Base-by-base conservation (phyloP, 306 rosid genomes). In the Cicer judaicum region DNA sequence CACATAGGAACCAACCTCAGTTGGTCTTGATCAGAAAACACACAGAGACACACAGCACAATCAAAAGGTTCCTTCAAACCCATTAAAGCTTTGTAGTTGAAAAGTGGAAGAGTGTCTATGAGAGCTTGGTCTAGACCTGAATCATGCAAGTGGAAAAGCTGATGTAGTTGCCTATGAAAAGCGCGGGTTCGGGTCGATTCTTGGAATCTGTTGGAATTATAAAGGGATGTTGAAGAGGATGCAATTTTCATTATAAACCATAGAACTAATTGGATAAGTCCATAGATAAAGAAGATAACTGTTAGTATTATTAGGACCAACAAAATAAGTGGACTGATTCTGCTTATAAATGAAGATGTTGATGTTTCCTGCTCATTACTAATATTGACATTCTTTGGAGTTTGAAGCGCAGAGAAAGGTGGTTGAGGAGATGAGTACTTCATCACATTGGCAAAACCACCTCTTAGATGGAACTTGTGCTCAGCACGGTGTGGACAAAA, bases 141-240 rank as follows among this genome's bases (percentile, higher is more conserved):
- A 52, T 91, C 98, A 1, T 91, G 98, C 46, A 89, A 70, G 8
- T 86, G 86, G 42, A 93, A 93, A 70, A 93, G 89, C 46, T 93
- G 94, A 10, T 90, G 93, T 72, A 93, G 97, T 87, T 93, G 98
- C 38, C 98, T 89, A 42, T 85, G 97, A 77, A 89, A 84, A 48
- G 81, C 66, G 3, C 72, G 80, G 10, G 92, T 79, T 49, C 80
- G 82, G 7, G 83, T 73, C 72, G 80, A 21, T 76, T 88, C 93
- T 41, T 50, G 76, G 77, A 69, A 83, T 73, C 91, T 69, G 63
- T 80, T 89, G 72, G 98, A 86, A 14, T 82, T 85, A 40, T 70
- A 86, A 39, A 78, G 74, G 18, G 84, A 70, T 5, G 36, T 29
- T 29, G 91, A 76, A 9, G 93, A 80, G 43, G 92, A 42, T 16